Evolutionary conservation across 768 basidiomycete species (phyloP).

Genomic region (Rhizopogon vinicolor): DNA sequence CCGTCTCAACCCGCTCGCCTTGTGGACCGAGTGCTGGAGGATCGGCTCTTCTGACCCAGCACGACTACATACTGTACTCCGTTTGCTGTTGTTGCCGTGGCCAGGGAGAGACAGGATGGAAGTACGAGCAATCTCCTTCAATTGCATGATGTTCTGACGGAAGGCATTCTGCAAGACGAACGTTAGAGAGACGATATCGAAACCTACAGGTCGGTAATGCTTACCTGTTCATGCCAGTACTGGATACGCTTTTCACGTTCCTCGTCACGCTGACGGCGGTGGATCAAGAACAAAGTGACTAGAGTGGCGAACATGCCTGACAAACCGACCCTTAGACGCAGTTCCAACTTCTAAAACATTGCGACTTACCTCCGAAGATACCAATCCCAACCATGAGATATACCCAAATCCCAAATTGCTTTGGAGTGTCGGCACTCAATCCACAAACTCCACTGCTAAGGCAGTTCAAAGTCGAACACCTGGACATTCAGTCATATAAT

Average conservation of each 20-base stretch:
- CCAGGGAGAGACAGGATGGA: constrained; percentile 57
- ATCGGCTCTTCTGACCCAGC: constrained; percentile 56
- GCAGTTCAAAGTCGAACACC: constrained; percentile 79
- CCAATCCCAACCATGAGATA: constrained; percentile 68
- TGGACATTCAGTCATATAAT: constrained; percentile 20
- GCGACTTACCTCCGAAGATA: constrained; percentile 62
- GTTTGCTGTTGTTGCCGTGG: constrained; percentile 39
- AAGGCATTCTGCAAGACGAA: constrained; percentile 53
- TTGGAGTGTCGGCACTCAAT: constrained; percentile 49
- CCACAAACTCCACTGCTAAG: constrained; percentile 58
- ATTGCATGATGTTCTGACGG: constrained; percentile 75
- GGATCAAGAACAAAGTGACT: constrained; percentile 61
- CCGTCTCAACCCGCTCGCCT: constrained; percentile 51
- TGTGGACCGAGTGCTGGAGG: constrained; percentile 36
- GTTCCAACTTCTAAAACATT: background rate
- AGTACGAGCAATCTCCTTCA: constrained; percentile 69
- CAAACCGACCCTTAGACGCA: background rate
- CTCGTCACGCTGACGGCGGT: constrained; percentile 64
- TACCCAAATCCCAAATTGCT: constrained; percentile 62
- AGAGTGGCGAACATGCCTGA: constrained; percentile 75
- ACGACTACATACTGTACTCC: constrained; percentile 46
- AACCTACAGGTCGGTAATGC: background rate
- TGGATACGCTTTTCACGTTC: constrained; percentile 83
- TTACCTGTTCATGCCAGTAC: constrained; percentile 87
- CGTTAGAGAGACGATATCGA: background rate